These are phyloP conservation scores for Boletus vermiculosoides DNA, from an alignment of 768 basidiomycete genomes.

Conservation along the genomic window DNA sequence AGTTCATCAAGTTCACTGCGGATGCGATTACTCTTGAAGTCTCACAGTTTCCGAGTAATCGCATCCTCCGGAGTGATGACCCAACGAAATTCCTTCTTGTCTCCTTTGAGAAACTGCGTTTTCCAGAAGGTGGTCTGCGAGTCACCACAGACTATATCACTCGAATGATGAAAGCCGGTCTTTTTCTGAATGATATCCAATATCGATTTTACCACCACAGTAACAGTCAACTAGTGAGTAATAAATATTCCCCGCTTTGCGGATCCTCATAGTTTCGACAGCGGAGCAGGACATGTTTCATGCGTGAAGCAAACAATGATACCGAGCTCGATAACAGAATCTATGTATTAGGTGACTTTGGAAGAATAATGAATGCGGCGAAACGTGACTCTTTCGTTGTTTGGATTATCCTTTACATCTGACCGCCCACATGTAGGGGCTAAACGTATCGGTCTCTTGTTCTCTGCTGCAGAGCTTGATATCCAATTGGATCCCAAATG, in stretches of 20 bases:
- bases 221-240: constrained; percentile 61
- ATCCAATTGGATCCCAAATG: constrained; percentile 49
- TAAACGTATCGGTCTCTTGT: constrained; percentile 66
- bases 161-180: constrained; percentile 51
- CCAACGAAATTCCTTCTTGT: constrained; percentile 53
- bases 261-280: constrained; percentile 22
- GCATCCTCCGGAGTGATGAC: constrained; percentile 58
- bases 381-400: constrained; percentile 44
- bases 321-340: constrained; percentile 57
- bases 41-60: constrained; percentile 52
- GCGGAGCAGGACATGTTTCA: constrained; percentile 63
- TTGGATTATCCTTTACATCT: not conserved
- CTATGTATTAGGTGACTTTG: constrained; percentile 57
- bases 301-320: constrained; percentile 53
- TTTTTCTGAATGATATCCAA: constrained; percentile 56
- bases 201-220: constrained; percentile 73
- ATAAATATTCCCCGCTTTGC: not conserved
- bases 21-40: constrained; percentile 52
- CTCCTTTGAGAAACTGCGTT: constrained; percentile 53
- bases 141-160: constrained; percentile 54
- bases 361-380: constrained; percentile 58
- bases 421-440: constrained; percentile 45
- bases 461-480: constrained; percentile 63
- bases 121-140: constrained; percentile 50
- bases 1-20: constrained; percentile 49